Base-by-base conservation (phyloP, 2,329 filamentous ascomycete genomes). In the Sphaerulina populicola region DNA sequence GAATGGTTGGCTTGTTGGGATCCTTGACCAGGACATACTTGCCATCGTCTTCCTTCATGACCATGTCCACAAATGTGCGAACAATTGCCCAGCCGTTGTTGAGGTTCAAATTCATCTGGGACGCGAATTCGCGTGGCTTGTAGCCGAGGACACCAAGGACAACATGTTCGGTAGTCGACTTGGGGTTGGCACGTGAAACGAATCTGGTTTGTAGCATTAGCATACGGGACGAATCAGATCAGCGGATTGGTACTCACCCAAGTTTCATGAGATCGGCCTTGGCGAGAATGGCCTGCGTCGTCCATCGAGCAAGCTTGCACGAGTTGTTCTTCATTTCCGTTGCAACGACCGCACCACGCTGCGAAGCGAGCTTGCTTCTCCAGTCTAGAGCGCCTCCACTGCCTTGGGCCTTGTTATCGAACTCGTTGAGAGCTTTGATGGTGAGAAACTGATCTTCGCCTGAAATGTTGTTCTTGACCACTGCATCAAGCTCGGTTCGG, bases 271-370 rank as follows among this genome's bases (percentile, higher is more conserved):
- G 78, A 69, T 98, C 93, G n/a, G 93, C 90, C 74, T 90, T 90
- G 69, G 91, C 90, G 52, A 98, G 81, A 66, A 98, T 96, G 67
- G 86, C 88, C 77, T 98, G 93, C 39, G 91, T 88, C 30, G 93
- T 95, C 93, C 93, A 98, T 69, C 93, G 80, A 52, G 93, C 93
- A 57, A 98, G 83, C 78, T 98, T 98, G 85, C 88, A 94, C 68
- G 83, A 89, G 81, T 98, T 98, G 82, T 98, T 98, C 87, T 98
- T 98, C 93, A 98, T 98, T 77, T 98, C 93, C 10, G 93, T 98
- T 15, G 93, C 93, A 23, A 98, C 86, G 39, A 98, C 91, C 51
- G 93, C 93, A 82, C 93, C 93, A 65, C 93, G 86, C 76, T 96
- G 90, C 63, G 84, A 88, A 58, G 87, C 86, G 54, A 98, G 81